Base-by-base conservation (phyloP, 768 basidiomycete genomes). In the Trametes coccinea region DNA sequence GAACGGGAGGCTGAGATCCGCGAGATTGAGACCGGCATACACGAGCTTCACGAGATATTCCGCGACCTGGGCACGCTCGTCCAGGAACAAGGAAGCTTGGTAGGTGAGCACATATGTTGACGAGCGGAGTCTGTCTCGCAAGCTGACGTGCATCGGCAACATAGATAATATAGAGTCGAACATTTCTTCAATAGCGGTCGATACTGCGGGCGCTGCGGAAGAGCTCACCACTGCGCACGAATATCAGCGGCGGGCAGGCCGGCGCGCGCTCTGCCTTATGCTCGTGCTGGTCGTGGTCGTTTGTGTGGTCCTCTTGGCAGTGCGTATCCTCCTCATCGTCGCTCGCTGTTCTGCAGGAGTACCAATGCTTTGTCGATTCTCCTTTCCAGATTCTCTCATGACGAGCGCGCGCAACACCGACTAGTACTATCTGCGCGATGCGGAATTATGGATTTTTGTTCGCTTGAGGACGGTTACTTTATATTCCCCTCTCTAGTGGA, bases 1-100 rank as follows among this genome's bases (percentile, higher is more conserved):
- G 97, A 99, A 71, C 89, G 97, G 16, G 96, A 99, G 27, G 47
- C 47, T 11, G 27, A 30, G 22, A 30, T 48, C 30, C 27, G 29
- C 10, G 47, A 48, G 47, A 48, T 48, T 13, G 27, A 30, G 29
- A 48, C 7, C 27, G 47, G 47, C 10, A 48, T 99, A 57, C 93
- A 96, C 69, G 96, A 99, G 74, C 76, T 99, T 50, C 85, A 92
- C 30, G 93, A 98, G 75, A 98, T 99, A 71, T 98, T 99, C 81
- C 85, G 92, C 52, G 95, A 98, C 75, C 78, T 99, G 48, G 96
- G 95, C 46, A 95, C 94, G 14, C 80, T 99, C 48, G 95, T 99
- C 1, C 85, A 87, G 61, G 93, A 98, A 71, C 97, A 99, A 73
- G 95, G 95, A 11, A 84, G 85, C 53, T 93, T 98, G 91, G 78